These are phyloP conservation scores for Breviolum minutum DNA, from an alignment of 73 alveolate genomes.

Conservation along the genomic window DNA sequence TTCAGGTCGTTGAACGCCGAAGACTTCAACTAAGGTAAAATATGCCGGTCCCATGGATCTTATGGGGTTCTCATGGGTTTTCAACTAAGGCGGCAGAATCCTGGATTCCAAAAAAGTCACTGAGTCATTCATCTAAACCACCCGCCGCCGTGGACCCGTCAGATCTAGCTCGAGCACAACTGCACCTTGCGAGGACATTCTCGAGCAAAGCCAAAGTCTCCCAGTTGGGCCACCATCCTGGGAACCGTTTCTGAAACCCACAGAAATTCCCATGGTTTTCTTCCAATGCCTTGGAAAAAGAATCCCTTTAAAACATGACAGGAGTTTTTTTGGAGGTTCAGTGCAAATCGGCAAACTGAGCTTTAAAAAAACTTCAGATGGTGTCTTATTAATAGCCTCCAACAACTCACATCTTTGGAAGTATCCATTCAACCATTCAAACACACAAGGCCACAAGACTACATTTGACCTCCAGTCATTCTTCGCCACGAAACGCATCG, in stretches of 20 bases:
- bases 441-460: not conserved
- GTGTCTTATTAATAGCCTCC: too few relatives aligned
- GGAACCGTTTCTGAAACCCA: not conserved
- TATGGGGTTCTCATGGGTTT: not conserved
- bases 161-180: not conserved
- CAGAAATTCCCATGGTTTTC: not conserved
- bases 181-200: slow-evolving; percentile 83
- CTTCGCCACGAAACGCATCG: slow-evolving; percentile 5
- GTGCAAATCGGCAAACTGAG: not conserved
- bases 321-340: too few relatives aligned
- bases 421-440: not conserved
- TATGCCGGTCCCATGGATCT: not conserved
- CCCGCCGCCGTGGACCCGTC: not conserved
- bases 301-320: too few relatives aligned
- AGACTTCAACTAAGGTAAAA: too few relatives aligned
- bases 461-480: not conserved
- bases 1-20: too few relatives aligned
- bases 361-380: too few relatives aligned
- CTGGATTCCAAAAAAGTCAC: not conserved
- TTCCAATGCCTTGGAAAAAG: not conserved
- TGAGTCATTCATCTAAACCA: not conserved
- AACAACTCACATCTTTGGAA: too few relatives aligned
- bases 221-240: slow-evolving; percentile 84
- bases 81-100: too few relatives aligned
- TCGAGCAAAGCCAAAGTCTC: slow-evolving; percentile 94